These are phyloP conservation scores for Graphiopsis chlorocephala DNA, from an alignment of 2,329 filamentous ascomycete genomes.

Conservation along the genomic window DNA sequence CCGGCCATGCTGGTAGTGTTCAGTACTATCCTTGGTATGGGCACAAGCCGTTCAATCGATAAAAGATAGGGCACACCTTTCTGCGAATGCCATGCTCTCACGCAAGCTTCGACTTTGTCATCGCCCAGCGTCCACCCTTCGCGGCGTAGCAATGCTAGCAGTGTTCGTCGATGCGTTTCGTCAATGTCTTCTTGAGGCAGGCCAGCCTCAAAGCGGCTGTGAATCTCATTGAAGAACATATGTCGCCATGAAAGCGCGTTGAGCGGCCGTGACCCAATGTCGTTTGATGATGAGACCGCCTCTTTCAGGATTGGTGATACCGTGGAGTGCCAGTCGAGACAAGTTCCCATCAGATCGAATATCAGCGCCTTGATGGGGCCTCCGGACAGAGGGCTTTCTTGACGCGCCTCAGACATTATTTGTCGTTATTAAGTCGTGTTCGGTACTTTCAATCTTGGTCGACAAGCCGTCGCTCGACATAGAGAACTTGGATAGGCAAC, in stretches of 20 bases:
- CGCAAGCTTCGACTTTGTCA: constrained; percentile 2
- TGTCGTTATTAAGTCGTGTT: not conserved
- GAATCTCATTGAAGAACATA: constrained; percentile 49
- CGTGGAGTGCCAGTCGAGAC: constrained; percentile 52
- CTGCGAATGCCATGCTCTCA: constrained; percentile 48
- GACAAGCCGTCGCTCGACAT: not conserved
- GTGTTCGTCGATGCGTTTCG: constrained; percentile 44
- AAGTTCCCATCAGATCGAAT: constrained; percentile 60
- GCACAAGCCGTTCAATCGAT: not conserved
- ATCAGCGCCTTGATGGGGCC: not conserved
- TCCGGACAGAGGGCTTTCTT: not conserved
- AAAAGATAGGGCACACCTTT: constrained; percentile 12
- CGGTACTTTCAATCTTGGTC: not conserved
- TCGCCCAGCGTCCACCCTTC: not conserved
- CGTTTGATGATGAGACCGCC: not conserved
- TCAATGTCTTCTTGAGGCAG: constrained; percentile 52
- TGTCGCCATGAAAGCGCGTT: constrained; percentile 51
- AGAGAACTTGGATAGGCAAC: not conserved
- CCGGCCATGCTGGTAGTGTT: constrained; percentile 46
- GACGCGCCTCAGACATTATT: not conserved
- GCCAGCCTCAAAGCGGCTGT: constrained; percentile 36
- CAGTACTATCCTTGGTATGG: not conserved
- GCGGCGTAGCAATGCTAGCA: constrained; percentile 38
- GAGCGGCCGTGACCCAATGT: not conserved
- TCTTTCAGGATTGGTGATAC: not conserved